phyloP scores from a whole-genome alignment of 2,329 filamentous ascomycete species.

The Pyrenophora graminea region DNA sequence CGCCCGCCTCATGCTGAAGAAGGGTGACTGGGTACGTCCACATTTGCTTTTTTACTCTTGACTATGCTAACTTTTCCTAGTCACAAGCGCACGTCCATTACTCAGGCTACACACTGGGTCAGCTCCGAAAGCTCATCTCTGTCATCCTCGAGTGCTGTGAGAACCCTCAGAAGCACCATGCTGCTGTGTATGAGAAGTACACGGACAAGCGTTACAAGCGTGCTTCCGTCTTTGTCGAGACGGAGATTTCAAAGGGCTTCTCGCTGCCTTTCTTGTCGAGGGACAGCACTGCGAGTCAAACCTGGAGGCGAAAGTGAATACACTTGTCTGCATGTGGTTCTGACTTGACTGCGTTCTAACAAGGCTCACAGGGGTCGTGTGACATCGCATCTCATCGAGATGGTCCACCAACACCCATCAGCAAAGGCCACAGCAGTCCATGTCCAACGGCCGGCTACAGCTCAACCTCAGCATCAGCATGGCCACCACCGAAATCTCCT shows the following conservation, averaged over 20 bases:
- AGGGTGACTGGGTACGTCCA: slow-evolving; percentile 84
- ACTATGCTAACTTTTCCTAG: slow-evolving; percentile 56
- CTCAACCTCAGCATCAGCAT: slow-evolving; percentile 24
- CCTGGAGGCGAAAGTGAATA: slow-evolving; percentile 47
- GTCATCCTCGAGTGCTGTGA: slow-evolving; percentile 89
- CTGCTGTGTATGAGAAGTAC: slow-evolving; percentile 91
- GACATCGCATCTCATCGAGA: slow-evolving; percentile 21
- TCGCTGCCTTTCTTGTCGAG: slow-evolving; percentile 50
- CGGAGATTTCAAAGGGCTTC: slow-evolving; percentile 68
- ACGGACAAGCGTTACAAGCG: slow-evolving; percentile 84
- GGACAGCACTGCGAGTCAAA: slow-evolving; percentile 43
- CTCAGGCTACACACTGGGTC: slow-evolving; percentile 86
- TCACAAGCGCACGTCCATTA: slow-evolving; percentile 85
- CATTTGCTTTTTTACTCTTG: not conserved
- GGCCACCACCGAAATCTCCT: slow-evolving; percentile 36
- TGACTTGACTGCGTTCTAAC: slow-evolving; percentile 35
- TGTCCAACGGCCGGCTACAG: slow-evolving; percentile 12
- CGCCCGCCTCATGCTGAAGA: slow-evolving; percentile 82
- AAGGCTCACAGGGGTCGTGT: slow-evolving; percentile 26
- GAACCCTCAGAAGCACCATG: slow-evolving; percentile 77
- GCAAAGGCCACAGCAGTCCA: slow-evolving; percentile 14
- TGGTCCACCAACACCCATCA: slow-evolving; percentile 18
- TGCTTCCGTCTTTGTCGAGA: slow-evolving; percentile 78
- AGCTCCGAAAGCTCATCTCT: slow-evolving; percentile 76
- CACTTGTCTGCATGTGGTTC: slow-evolving; percentile 22